Evolutionary conservation across 1,284 basidiomycete species (phyloP).

Genomic region (Puccinia sorghi): DNA sequence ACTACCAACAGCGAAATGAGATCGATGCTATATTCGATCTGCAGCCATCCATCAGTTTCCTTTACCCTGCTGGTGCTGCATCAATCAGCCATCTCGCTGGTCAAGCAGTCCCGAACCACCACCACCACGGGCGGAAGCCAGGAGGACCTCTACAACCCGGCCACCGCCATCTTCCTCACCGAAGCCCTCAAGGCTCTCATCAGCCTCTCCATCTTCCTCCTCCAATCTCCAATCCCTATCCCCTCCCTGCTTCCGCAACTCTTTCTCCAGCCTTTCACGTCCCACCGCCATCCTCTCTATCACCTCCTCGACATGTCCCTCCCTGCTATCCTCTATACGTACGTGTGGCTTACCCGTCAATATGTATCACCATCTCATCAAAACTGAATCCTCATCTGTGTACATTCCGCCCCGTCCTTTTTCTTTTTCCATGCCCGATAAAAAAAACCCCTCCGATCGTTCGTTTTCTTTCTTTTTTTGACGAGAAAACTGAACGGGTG

Average conservation of each 20-base stretch:
- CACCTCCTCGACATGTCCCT: constrained; percentile 6
- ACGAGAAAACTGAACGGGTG: background rate
- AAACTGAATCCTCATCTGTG: too few relatives aligned
- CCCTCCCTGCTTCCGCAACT: background rate
- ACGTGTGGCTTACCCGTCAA: background rate
- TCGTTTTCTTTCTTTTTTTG: too few relatives aligned
- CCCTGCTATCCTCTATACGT: constrained; percentile 42
- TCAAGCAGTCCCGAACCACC: constrained; percentile 9
- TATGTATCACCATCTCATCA: too few relatives aligned
- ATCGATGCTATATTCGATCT: too few relatives aligned
- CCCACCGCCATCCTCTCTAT: background rate
- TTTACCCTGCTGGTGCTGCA: constrained; percentile 35
- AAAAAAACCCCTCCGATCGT: too few relatives aligned
- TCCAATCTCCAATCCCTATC: constrained; percentile 3
- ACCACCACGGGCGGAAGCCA: background rate
- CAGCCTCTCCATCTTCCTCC: background rate
- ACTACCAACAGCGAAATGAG: too few relatives aligned
- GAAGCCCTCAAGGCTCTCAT: constrained; percentile 32
- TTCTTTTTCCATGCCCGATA: too few relatives aligned
- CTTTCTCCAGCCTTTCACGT: background rate
- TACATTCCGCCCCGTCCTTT: too few relatives aligned
- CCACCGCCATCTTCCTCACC: constrained; percentile 41
- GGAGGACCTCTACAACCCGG: constrained; percentile 28
- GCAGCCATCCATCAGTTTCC: background rate
- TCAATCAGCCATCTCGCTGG: constrained; percentile 14